phyloP scores from a whole-genome alignment of 2,329 filamentous ascomycete genomes.

The Fusarium coicis region DNA sequence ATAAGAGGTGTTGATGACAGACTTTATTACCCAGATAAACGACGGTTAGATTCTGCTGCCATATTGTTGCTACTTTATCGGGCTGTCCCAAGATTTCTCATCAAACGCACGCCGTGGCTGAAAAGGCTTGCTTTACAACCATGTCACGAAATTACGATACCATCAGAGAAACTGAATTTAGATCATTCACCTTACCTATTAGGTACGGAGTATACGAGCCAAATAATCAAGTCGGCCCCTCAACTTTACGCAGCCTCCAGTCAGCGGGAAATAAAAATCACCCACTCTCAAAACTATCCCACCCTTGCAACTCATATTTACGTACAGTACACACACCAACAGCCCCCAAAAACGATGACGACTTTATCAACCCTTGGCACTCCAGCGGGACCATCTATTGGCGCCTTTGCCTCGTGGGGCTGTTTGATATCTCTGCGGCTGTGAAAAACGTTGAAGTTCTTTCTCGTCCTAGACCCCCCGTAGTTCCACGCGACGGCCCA shows the following conservation, averaged over 20 bases:
- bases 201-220: background rate
- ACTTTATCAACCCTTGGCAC: conserved; percentile 1
- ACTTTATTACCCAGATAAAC: background rate
- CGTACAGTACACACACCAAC: background rate
- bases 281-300: background rate
- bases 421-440: background rate
- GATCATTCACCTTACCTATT: background rate
- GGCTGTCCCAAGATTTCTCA: background rate
- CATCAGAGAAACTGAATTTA: background rate
- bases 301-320: background rate
- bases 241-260: background rate
- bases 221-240: background rate
- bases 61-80: background rate
- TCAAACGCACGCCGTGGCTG: background rate
- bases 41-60: background rate
- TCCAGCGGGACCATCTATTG: background rate
- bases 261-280: background rate
- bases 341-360: conserved; percentile 10
- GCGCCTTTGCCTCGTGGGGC: background rate
- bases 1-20: background rate
- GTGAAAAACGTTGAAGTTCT: background rate
- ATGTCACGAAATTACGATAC: background rate
- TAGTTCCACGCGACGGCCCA: background rate
- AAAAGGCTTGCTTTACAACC: background rate
- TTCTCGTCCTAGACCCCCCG: background rate